Percentiles rank a stretch among this genome's conserved stretches.
Conservation (phyloP, 2,329 filamentous ascomycete genomes). For the Penicillium sp. region DNA sequence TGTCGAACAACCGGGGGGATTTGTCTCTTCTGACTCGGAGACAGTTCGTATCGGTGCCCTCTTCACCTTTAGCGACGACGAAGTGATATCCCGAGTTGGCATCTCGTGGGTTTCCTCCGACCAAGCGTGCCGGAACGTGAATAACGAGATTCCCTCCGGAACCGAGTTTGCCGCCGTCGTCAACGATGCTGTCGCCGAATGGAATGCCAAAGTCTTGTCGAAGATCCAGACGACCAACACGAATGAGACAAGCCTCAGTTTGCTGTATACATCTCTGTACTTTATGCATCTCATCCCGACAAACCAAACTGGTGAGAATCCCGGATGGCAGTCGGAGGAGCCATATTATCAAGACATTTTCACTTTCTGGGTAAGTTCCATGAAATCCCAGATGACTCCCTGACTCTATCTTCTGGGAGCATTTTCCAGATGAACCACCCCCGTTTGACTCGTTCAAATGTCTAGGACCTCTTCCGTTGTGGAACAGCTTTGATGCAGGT, state of each 20-base stretch:
- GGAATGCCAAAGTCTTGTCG: conserved; percentile 58
- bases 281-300: conserved; percentile 64
- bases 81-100: conserved; percentile 55
- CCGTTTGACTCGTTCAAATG: conserved; percentile 15
- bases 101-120: conserved; percentile 61
- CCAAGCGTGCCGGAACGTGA: conserved; percentile 55
- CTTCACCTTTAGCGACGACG: conserved; percentile 48
- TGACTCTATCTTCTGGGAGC: too few species aligned
- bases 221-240: conserved; percentile 58
- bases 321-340: conserved; percentile 57
- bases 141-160: conserved; percentile 50
- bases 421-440: background rate
- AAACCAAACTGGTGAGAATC: conserved; percentile 66
- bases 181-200: conserved; percentile 45
- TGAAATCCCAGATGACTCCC: too few species aligned
- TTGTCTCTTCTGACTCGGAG: conserved; percentile 39
- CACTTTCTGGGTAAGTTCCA: conserved; percentile 53
- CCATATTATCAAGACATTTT: conserved; percentile 69
- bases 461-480: conserved; percentile 54
- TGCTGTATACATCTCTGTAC: conserved; percentile 64
- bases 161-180: conserved; percentile 44
- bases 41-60: conserved; percentile 40
- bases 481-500: conserved; percentile 61
- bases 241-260: conserved; percentile 50
- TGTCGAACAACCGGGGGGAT: conserved; percentile 22